Evolutionary conservation across 2,329 filamentous ascomycete genomes (phyloP).

Genomic region (Elsinoe necatrix): DNA sequence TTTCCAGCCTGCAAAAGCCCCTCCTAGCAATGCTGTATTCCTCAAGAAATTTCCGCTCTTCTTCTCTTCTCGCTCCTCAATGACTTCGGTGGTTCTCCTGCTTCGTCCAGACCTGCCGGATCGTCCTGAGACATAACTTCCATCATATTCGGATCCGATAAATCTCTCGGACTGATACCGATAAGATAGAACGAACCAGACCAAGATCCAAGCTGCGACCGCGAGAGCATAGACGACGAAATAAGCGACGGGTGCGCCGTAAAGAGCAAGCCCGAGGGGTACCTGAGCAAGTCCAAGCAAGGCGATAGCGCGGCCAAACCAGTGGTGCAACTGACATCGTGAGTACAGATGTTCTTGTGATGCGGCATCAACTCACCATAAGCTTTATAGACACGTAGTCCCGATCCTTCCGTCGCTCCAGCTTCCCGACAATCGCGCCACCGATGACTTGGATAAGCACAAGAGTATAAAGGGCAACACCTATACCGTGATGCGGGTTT

Average conservation of each 20-base stretch:
- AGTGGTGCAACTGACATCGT: slow-evolving; percentile 60
- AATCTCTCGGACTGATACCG: slow-evolving; percentile 27
- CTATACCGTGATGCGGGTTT: slow-evolving; percentile 80
- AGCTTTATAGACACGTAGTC: slow-evolving; percentile 50
- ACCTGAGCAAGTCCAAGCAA: slow-evolving; percentile 80
- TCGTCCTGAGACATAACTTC: slow-evolving; percentile 18
- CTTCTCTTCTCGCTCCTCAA: slow-evolving; percentile 18
- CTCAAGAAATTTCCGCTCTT: slow-evolving; percentile 17
- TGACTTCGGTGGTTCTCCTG: slow-evolving; percentile 16
- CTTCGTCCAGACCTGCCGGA: slow-evolving; percentile 9
- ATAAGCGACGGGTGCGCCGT: slow-evolving; percentile 75
- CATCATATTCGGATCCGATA: slow-evolving; percentile 26
- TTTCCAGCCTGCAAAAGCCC: slow-evolving; percentile 48
- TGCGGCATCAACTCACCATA: slow-evolving; percentile 38
- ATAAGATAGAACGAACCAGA: slow-evolving; percentile 17
- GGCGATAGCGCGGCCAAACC: slow-evolving; percentile 70
- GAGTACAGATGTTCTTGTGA: neutral
- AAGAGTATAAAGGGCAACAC: slow-evolving; percentile 66
- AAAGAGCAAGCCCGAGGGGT: slow-evolving; percentile 79
- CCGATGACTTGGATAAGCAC: slow-evolving; percentile 61
- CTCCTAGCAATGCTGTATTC: slow-evolving; percentile 31
- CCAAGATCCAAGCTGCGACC: slow-evolving; percentile 29
- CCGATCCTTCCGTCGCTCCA: slow-evolving; percentile 38
- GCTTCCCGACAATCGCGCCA: slow-evolving; percentile 16
- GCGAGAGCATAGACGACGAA: slow-evolving; percentile 83